Percentiles rank a stretch among this genome's conserved stretches.
phyloP scores from a whole-genome alignment of 306 rosid genomes.

The Arachis stenosperma region DNA sequence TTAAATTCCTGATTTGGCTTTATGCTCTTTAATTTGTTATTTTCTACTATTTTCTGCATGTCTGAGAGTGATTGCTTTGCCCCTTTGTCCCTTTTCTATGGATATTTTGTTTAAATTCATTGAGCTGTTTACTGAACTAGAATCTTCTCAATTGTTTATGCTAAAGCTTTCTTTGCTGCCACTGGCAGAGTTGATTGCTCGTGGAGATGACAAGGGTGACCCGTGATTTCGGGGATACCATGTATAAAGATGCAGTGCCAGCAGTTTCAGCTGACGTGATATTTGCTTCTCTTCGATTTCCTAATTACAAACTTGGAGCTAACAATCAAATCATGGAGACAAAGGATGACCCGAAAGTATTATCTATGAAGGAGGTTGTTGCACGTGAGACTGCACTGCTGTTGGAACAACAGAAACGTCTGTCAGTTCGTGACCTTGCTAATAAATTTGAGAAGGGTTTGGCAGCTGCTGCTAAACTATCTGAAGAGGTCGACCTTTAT shows the following conservation, averaged over 20 bases:
- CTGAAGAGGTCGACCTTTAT: constrained; percentile 72
- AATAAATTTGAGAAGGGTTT: constrained; percentile 90
- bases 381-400: constrained; percentile 91
- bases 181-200: constrained; percentile 46
- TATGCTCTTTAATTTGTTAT: not conserved
- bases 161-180: constrained; percentile 36
- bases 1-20: constrained; percentile 19
- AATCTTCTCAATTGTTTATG: not conserved
- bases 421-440: constrained; percentile 89
- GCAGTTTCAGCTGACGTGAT: constrained; percentile 81
- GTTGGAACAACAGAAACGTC: constrained; percentile 90
- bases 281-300: constrained; percentile 82
- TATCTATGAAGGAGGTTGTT: constrained; percentile 88
- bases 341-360: constrained; percentile 66
- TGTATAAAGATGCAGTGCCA: constrained; percentile 64
- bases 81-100: not conserved
- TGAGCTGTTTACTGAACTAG: constrained; percentile 6
- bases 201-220: constrained; percentile 74
- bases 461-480: constrained; percentile 96
- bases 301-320: constrained; percentile 77
- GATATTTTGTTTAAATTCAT: constrained; percentile 1
- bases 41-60: constrained; percentile 28
- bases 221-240: constrained; percentile 73
- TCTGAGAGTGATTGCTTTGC: constrained; percentile 13
- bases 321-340: constrained; percentile 80